Conservation (phyloP, 2,329 filamentous ascomycete species). For the Aureobasidium sp. region DNA sequence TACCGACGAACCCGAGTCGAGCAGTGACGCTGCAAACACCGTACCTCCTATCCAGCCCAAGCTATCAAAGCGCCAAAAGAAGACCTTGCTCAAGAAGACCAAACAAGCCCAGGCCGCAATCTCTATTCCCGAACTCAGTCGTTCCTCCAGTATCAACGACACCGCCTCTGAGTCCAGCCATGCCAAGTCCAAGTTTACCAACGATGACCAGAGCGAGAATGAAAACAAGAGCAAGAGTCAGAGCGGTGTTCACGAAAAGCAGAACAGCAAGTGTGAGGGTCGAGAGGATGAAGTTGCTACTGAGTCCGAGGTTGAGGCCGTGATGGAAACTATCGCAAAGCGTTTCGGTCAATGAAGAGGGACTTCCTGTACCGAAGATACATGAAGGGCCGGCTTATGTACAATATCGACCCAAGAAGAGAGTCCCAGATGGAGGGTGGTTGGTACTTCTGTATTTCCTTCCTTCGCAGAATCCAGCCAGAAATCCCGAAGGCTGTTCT, state of each 20-base stretch:
- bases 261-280: not conserved
- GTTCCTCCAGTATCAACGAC: not conserved
- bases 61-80: conserved; percentile 3
- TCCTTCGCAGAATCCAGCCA: no score
- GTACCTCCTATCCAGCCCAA: not conserved
- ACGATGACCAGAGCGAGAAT: not conserved
- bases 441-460: no score
- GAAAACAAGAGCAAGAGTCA: not conserved
- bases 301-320: not conserved
- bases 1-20: no score
- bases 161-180: not conserved
- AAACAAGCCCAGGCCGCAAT: not conserved
- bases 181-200: not conserved
- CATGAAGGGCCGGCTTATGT: not conserved
- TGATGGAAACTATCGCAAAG: not conserved
- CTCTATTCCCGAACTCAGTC: not conserved
- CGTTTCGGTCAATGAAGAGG: not conserved
- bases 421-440: no score
- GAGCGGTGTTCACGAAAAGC: not conserved
- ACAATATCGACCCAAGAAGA: no score
- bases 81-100: conserved; percentile 1
- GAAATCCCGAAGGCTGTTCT: no score
- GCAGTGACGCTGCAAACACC: not conserved
- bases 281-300: not conserved
- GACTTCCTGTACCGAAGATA: not conserved